Evolutionary conservation across 192 early-diverging fungal genomes (phyloP), one percentile per base, ranked within the genome.

Genomic region (Allomyces arbusculus): DNA sequence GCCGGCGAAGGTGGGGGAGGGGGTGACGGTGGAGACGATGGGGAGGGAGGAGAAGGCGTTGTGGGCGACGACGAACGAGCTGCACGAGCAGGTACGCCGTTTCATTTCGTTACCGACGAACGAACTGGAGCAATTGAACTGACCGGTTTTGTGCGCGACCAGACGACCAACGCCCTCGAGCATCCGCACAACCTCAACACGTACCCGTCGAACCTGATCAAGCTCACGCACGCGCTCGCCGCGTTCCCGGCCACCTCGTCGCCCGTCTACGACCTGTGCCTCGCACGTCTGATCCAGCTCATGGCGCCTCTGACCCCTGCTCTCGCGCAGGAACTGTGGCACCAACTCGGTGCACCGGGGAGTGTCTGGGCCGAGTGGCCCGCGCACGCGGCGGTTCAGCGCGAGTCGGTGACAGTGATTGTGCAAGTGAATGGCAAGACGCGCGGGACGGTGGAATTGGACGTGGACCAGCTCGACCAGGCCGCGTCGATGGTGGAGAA

Each of bases 141-240:
- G 12, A 23, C 20, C 61, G 0, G 6, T 20, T 6, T 20, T 6
- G 23, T 61, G 61, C 61, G 74, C 71, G 76, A 40, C 44, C 65
- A 66, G 26, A 72, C 74, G 64, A 71, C 73, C 25, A 43, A 61
- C 12, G 76, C 74, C 62, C 74, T 70, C 11, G 74, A 69, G 24
- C 67, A 71, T 24, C 70, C 69, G 66, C 67, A 71, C 0, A 70
- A 77, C 22, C 89, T 96, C 72, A 89, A 94, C 73, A 89, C 90
- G 0, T 89, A 85, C 24, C 89, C 94, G 63, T 79, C 93, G 0
- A 76, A 82, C 65, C 76, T 96, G 40, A 94, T 94, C 70, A 91
- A 94, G 71, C 73, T 94, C 23, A 84, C 86, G 61, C 78, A 81
- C 66, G 68, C 72, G 23, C 64, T 86, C 61, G 69, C 45, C 33